Conservation (phyloP, 1,139 yeast species). For the Sugiyamaella castrensis region DNA sequence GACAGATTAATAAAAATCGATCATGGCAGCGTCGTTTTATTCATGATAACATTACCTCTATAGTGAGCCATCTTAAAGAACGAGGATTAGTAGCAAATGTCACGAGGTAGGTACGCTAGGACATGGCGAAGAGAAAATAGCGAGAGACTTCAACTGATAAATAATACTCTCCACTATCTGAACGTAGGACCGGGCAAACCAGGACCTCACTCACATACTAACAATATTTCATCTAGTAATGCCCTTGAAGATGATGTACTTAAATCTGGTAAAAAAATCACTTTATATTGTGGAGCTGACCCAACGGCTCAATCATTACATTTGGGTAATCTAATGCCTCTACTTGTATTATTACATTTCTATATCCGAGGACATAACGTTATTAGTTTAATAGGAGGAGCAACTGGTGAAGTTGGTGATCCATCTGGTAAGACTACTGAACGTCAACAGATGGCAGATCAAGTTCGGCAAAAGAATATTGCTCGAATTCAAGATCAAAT, state of each 20-base stretch:
- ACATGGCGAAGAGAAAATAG: background rate
- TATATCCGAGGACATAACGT: conserved; percentile 79
- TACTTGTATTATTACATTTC: conserved; percentile 81
- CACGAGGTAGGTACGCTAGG: conserved; percentile 20
- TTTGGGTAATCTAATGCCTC: conserved; percentile 83
- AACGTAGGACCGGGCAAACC: too few species aligned
- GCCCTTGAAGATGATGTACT: conserved; percentile 42
- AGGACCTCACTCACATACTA: too few species aligned
- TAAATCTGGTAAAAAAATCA: conserved; percentile 40
- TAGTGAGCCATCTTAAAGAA: conserved; percentile 20
- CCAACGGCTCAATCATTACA: conserved; percentile 91
- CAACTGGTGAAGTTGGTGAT: conserved; percentile 95
- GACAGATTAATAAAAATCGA: background rate
- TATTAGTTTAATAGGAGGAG: conserved; percentile 91
- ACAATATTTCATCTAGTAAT: too few species aligned
- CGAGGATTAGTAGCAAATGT: conserved; percentile 28
- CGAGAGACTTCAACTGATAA: too few species aligned
- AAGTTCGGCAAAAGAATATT: conserved; percentile 58
- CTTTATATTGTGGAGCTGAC: conserved; percentile 91
- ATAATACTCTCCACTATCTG: too few species aligned
- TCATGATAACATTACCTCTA: conserved; percentile 13
- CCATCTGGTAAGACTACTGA: conserved; percentile 90
- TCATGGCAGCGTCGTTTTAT: too few species aligned
- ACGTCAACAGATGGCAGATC: conserved; percentile 54
- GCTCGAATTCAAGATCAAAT: conserved; percentile 60